Conservation (phyloP, 2,329 filamentous ascomycete genomes). For the Colletotrichum tofieldiae region DNA sequence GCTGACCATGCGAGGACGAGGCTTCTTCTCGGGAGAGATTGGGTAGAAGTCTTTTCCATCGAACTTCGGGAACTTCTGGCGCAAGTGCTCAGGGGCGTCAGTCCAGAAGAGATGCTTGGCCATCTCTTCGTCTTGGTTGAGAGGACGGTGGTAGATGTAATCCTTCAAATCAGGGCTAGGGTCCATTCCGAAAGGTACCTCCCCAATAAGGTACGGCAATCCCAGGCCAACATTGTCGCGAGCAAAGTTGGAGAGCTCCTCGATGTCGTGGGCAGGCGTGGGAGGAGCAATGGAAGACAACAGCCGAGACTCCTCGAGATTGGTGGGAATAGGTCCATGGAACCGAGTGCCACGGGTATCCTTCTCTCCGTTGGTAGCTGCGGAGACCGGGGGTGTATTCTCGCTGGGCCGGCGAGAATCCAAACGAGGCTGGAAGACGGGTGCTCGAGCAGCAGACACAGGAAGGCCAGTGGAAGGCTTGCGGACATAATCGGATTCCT, state of each 20-base stretch:
- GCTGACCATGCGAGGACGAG: slow-evolving; percentile 26
- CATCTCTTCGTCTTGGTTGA: slow-evolving; percentile 72
- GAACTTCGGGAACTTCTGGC: slow-evolving; percentile 72
- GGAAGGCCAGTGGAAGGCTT: slow-evolving; percentile 57
- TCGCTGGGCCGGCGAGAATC: slow-evolving; percentile 31
- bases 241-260: slow-evolving; percentile 36
- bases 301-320: slow-evolving; percentile 23
- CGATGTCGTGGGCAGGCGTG: slow-evolving; percentile 29
- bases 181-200: slow-evolving; percentile 61
- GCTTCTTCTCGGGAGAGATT: slow-evolving; percentile 65
- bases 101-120: slow-evolving; percentile 75
- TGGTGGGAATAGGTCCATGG: slow-evolving; percentile 23
- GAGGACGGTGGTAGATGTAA: slow-evolving; percentile 69
- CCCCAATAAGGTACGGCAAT: slow-evolving; percentile 70
- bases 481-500: not conserved
- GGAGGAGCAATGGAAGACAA: slow-evolving; percentile 37
- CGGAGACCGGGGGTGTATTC: slow-evolving; percentile 47
- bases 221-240: slow-evolving; percentile 35
- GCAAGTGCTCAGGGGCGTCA: slow-evolving; percentile 65
- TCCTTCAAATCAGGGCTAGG: slow-evolving; percentile 61
- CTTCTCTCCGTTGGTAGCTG: slow-evolving; percentile 37
- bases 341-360: slow-evolving; percentile 7
- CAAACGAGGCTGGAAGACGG: slow-evolving; percentile 63
- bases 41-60: slow-evolving; percentile 77
- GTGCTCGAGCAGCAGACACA: slow-evolving; percentile 63